Base-by-base conservation (phyloP, 2,329 filamentous ascomycete genomes). In the Hymenoscyphus linearis region DNA sequence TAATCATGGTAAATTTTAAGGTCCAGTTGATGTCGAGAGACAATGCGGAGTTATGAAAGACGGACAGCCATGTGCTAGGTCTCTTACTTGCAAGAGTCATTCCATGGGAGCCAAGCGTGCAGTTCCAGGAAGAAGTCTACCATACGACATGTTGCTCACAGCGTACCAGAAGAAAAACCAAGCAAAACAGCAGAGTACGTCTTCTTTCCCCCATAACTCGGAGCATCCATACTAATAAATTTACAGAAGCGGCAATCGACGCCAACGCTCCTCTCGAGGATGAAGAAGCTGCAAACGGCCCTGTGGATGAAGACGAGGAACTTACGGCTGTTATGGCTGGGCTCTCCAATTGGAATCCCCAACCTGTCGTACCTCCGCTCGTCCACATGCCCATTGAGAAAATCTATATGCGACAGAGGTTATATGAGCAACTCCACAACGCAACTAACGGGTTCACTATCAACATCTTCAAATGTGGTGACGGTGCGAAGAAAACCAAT, bases 111-210 rank as follows among this genome's bases (percentile, higher is more conserved):
- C 93, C 4, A 97, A 97, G 76, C 83, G 93, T 68, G 89, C 89
- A 0, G 93, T 97, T 2, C 89, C 91, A 4, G 93, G 93, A 0
- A 83, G 93, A 64, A 95, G 90, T 52, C 77, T 96, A 62, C 93
- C 93, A 1, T 97, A 97, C 72, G 92, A 96, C 74, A 95, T 96
- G 88, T 79, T 97, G 44, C 81, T 97, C 40, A 87, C 89, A 14
- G 88, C 89, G 7, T 95, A 95, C 71, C 90, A 95, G 75, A 97
- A 98, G 82, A 98, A 97, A 81, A 99, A 99, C 70, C 95, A 98
- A 75, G 95, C 95, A 25, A 96, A 96, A 72, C 91, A 96, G 78
- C 95, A 98, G 76, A 96, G 91, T 93, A 81, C 77, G 88, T 82
- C n/a, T 22, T 56, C 26, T 34, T 37, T 59, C 55, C 82, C 22